Base-by-base conservation (phyloP, 2,329 filamentous ascomycete species). In the Trichoderma semiorbis region DNA sequence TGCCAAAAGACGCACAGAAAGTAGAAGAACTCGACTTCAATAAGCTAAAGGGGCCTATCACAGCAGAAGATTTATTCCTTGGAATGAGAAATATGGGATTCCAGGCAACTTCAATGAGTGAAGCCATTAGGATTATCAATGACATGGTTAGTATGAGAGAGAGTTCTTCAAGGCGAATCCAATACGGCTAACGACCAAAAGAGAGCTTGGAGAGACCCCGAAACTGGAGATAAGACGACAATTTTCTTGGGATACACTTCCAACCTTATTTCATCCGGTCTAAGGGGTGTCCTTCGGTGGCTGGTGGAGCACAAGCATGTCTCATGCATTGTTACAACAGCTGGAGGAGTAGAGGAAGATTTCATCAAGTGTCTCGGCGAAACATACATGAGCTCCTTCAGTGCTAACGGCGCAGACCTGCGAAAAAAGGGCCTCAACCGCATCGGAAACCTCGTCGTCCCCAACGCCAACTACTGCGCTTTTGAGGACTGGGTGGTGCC, bases 401-500 rank as follows among this genome's bases (percentile, higher is more conserved):
- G 87, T 66, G 91, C 93, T 0, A 84, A 88, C 1, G 96, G 96
- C 16, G 91, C 92, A 10, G 88, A 89, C 1, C 87, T 99, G 26
- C 93, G 96, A 50, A 88, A 90, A 73, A 92, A 93, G 80, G 96
- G 96, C 11, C 88, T 98, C 78, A 99, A 99, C 82, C 91, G 96
- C 36, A 98, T 99, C 77, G 96, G 96, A 66, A 98, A 99, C 78
- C 87, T 99, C 1, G 87, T 98, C 26, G 96, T 99, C 1, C 96
- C 96, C 7, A 99, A 99, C 81, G 93, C 91, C 81, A 99, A 99
- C 83, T 84, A 99, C 85, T 98, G 96, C 81, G 90, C 92, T 7
- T 99, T 99, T 77, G 96, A 99, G 80, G 96, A 99, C 84, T 99
- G 96, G 96, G 86, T 99, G 7, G 88, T 98, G 64, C 96, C 96